Base-by-base conservation (phyloP, 1,139 yeast genomes). In the Debaryomycetaceae sp. region DNA sequence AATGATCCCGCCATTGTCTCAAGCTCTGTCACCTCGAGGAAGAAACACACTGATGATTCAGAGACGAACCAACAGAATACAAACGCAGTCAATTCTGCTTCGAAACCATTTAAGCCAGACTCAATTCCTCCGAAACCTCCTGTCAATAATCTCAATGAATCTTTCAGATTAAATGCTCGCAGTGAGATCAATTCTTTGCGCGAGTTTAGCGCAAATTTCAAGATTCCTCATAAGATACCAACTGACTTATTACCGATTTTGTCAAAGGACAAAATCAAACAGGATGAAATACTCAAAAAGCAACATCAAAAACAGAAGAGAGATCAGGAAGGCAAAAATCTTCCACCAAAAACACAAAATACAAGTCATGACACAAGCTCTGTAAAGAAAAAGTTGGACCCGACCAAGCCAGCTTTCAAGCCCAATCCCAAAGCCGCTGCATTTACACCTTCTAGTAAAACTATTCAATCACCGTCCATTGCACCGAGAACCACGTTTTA, bases 181-280 rank as follows among this genome's bases (percentile, higher is more conserved):
- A 78, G 80, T 52, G 95, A 80, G 68, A 81, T 88, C 53, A 84
- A 85, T 52, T 87, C 93, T n/a, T 72, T 89, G 47, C 83, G 81
- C 50, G 88, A 87, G 60, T 90, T 90, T 60, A 82, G 96, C 42
- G 90, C 88, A 42, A 86, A 80, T 54, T 87, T 87, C 65, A 88
- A 87, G 65, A 80, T 89, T 24, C 88, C 88, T 4, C 80, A 81
- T 51, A 81, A 81, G 49, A 75, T 84, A 57, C 96, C 96, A 5
- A 62, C 79, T 34, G 96, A 89, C 59, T 73, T 88, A 58, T 73
- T 86, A 49, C 93, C 95, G 5, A 84, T 87, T 34, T 69, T 86
- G 39, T 72, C 91, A 6, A 85, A 84, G 60, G 88, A 83, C 56
- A 82, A 80, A 57, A 61, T 64, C 27, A 83, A 81, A 58, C 88